Evolutionary conservation across 2,329 filamentous ascomycete genomes (phyloP), one percentile per base, ranked within the genome.

Genomic region (Didymella sp.): DNA sequence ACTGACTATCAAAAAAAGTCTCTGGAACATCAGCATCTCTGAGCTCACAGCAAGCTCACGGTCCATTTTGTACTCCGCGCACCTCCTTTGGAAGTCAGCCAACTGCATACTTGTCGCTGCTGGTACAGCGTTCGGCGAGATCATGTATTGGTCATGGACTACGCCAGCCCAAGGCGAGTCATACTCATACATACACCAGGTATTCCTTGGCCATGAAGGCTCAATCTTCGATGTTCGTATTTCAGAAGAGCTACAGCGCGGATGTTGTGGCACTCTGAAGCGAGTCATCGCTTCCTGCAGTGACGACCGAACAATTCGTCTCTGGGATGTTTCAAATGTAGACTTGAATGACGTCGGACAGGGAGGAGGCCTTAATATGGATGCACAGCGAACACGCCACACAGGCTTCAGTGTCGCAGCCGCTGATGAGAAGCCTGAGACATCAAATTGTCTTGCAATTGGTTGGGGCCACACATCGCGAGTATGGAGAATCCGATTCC

Each of bases 91-190:
- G 83, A 76, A 87, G 7, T 81, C 82, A 6, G 51, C 75, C 6
- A 79, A 81, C 41, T 80, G 81, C 48, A 80, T 96, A 42, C 82
- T 97, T 19, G 85, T 97, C 47, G 91, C 92, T 6, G 90, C 90
- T 3, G 95, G 95, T 1, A 98, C 95, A 0, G 92, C 94, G 1
- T 98, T 98, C 76, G 95, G 95, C 3, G 93, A 98, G 74, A 90
- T 99, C 30, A 82, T 97, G 33, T 85, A 96, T 15, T 98, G 95
- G 95, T 90, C 88, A 62, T 92, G 86, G 65, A 77, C 79, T 43
- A 65, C 82, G n/a, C 60, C 63, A 2, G 25, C 54, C 27, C 43
- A 56, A 30, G 47, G 44, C 11, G 57, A 48, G 6, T 38, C 66
- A 4, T 31, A 30, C 15, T 73, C 77, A 13, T 76, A 74, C 5